Evolutionary conservation across 164 flowering plant genomes (phyloP).

Genomic region (Piper longum): DNA sequence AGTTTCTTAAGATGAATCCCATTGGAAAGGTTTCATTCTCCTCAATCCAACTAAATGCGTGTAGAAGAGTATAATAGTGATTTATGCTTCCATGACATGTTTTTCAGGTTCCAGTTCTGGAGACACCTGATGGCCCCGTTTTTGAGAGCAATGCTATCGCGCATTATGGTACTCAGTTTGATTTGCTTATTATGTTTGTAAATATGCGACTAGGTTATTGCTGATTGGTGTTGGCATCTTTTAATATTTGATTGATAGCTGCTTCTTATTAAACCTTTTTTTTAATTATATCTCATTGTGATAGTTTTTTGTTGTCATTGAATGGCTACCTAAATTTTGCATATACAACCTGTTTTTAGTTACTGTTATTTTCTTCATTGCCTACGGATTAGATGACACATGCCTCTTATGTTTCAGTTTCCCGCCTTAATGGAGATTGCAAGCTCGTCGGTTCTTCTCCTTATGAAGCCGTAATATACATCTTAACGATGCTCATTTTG

Average conservation of each 20-base stretch:
- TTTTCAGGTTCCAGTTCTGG: conserved; percentile 57
- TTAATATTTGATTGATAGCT: neutral
- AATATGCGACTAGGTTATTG: neutral
- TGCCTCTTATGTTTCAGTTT: conserved; percentile 33
- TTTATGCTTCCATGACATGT: neutral
- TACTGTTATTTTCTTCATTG: neutral
- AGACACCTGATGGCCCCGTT: conserved; percentile 66
- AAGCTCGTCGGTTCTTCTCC: conserved; percentile 52
- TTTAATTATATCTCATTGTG: neutral
- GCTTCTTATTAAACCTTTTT: neutral
- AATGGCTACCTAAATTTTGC: neutral
- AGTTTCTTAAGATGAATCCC: conserved; percentile 69
- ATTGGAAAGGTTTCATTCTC: conserved; percentile 49
- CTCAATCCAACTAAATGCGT: neutral
- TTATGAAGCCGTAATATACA: conserved; percentile 55
- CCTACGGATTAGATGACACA: neutral
- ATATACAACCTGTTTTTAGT: neutral
- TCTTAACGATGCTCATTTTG: neutral
- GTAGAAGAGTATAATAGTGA: neutral
- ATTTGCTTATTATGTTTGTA: neutral
- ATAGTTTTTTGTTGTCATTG: neutral
- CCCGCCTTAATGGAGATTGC: conserved; percentile 45
- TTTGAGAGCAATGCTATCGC: conserved; percentile 86
- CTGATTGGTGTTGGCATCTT: neutral
- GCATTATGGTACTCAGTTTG: conserved; percentile 38